These are phyloP conservation scores for Backusella australiensis DNA, from an alignment of 192 early-diverging fungal species.

Conservation along the genomic window DNA sequence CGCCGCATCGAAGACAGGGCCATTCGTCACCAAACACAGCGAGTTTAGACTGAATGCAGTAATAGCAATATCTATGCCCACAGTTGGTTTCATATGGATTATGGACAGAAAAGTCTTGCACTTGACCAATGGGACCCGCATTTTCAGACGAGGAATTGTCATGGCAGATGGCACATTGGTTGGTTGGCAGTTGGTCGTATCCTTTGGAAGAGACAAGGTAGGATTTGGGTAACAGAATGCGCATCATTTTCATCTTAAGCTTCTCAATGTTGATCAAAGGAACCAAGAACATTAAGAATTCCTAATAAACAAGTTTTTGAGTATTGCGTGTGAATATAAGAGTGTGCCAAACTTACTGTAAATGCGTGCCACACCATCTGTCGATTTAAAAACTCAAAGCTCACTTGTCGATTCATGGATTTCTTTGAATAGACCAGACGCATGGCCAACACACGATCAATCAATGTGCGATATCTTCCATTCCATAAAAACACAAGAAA, in stretches of 20 bases:
- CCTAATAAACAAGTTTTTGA: conserved; percentile 39
- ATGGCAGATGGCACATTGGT: conserved; percentile 81
- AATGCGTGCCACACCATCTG: conserved; percentile 94
- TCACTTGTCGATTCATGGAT: conserved; percentile 73
- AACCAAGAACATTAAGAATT: conserved; percentile 85
- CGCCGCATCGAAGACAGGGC: conserved; percentile 77
- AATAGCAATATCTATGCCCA: conserved; percentile 88
- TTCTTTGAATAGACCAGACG: conserved; percentile 78
- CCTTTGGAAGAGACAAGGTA: conserved; percentile 41
- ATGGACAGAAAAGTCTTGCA: conserved; percentile 36
- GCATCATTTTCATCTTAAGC: conserved; percentile 46
- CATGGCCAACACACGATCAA: conserved; percentile 80
- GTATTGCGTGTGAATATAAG: too few relatives aligned
- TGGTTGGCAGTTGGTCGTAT: conserved; percentile 53
- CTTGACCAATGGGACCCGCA: conserved; percentile 33
- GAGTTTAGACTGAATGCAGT: conserved; percentile 79
- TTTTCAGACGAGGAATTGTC: conserved; percentile 39
- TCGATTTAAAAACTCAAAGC: conserved; percentile 91
- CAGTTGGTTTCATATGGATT: conserved; percentile 83
- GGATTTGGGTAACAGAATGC: conserved; percentile 46
- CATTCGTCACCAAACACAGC: conserved; percentile 70
- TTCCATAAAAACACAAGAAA: conserved; percentile 82
- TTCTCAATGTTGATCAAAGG: conserved; percentile 75
- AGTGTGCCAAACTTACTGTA: conserved; percentile 52
- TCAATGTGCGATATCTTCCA: conserved; percentile 75